Evolutionary conservation across 2,329 filamentous ascomycete genomes (phyloP), one percentile per base, ranked within the genome.

Genomic region (Onygenales sp.): DNA sequence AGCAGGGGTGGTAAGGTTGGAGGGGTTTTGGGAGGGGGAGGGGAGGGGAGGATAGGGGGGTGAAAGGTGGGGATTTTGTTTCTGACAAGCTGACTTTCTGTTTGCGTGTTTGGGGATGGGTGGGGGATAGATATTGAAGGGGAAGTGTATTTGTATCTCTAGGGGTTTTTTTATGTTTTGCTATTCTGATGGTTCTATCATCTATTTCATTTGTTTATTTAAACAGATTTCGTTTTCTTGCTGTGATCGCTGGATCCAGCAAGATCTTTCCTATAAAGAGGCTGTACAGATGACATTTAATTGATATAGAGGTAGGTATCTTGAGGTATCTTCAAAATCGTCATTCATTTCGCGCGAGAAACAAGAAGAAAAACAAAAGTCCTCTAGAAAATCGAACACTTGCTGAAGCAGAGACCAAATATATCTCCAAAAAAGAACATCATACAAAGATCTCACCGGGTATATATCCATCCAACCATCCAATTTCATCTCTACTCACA

Each of bases 1-100:
- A 63, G 17, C 73, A 76, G 63, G 73, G 73, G 10, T 76, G 73
- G 73, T 76, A 66, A 57, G 39, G 47, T 13, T 36, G 7, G n/a
- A 8, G 14, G 9, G 4, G 11, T 17, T 49, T 39, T 9, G 31
- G 10, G 5, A 17, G 8, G 39, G 39, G 17, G 5, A 17, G 8
- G 39, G 39, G 17, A 10, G n/a, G 39, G 13, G 31, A 13, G 10
- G n/a, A 27, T 14, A 13, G 14, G 14, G 14, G 38, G 14, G 14
- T 11, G 38, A 14, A 14, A 44, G 21, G 1, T 17, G 21, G 42
- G 5, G n/a, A 5, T 44, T 9, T 17, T 17, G 17, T 17, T 17
- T 17, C 17, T 17, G 17, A 41, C 11, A 14, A 17, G 17, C 17
- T 14, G 10, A 7, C 5, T 41, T 41, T 41, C 14, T 41, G 10